Base-by-base conservation (phyloP, 352 stramenopile species). In the Phytophthora aleatoria region DNA sequence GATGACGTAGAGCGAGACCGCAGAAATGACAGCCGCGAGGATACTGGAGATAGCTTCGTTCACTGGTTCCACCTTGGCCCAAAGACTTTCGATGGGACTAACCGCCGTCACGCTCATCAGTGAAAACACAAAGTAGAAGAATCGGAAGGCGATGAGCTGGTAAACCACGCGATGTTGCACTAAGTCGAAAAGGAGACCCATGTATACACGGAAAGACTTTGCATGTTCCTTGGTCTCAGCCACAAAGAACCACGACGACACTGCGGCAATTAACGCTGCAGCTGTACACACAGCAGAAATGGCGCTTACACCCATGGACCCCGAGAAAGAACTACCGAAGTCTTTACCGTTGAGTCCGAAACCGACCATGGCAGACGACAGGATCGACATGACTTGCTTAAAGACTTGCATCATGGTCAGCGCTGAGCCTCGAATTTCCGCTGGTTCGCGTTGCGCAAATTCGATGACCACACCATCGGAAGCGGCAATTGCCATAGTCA, bases 401-500 rank as follows among this genome's bases (percentile, higher is more conserved):
- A 71, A 68, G n/a, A 69, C 70, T 31, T 80, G 74, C 51, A 79
- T 76, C 62, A 82, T 71, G 3, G 77, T 76, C 48, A 84, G 66
- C 28, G 76, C 63, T 20, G 74, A 80, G 16, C 79, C 79, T 27
- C 82, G 77, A 54, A 61, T 67, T 35, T 64, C 69, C 8, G 63
- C 49, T 1, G 79, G 73, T 50, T 91, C 79, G 26, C 79, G 79
- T 59, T 89, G 79, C 12, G 79, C 73, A 26, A 89, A 56, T 43
- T 88, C 80, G 20, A 87, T 77, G 2, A 89, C 60, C 10, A 87
- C 58, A 7, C 74, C 81, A 53, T 78, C 71, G 11, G 69, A 79
- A 3, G 67, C 76, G 35, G 73, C 77, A 48, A 79, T 74, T 8
- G 73, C 73, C 35, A 90, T 55, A 5, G 85, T 65, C 28, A 75